Evolutionary conservation across 805 yeast genomes (phyloP).

Genomic region (Cyberlindnera nakhonratchasimensis): DNA sequence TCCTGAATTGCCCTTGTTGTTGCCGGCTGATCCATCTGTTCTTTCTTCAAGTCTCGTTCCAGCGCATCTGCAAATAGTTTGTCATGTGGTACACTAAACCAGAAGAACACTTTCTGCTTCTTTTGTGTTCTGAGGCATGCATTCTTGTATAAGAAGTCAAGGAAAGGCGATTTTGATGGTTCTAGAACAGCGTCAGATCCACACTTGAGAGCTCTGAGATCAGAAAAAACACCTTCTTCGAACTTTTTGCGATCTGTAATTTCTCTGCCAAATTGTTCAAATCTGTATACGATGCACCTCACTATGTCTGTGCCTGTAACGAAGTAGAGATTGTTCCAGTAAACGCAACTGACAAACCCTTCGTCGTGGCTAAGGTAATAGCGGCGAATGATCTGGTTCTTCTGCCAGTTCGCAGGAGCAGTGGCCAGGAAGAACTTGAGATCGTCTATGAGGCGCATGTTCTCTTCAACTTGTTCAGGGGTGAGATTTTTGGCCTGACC

Average conservation of each 20-base stretch:
- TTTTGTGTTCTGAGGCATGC: constrained; percentile 90
- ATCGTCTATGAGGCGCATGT: constrained; percentile 65
- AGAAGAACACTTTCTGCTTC: constrained; percentile 93
- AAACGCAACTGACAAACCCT: constrained; percentile 88
- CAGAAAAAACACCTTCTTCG: constrained; percentile 95
- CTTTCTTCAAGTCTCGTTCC: constrained; percentile 87
- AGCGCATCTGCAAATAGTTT: constrained; percentile 88
- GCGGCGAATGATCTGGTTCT: constrained; percentile 79
- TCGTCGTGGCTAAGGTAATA: constrained; percentile 85
- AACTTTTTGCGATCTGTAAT: constrained; percentile 87
- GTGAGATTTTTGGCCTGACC: constrained; percentile 10
- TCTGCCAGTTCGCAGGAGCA: constrained; percentile 94
- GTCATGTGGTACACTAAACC: constrained; percentile 96
- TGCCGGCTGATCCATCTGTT: constrained; percentile 53
- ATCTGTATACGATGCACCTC: constrained; percentile 82
- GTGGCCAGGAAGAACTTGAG: constrained; percentile 83
- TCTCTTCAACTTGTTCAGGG: constrained; percentile 40
- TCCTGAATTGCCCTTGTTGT: constrained; percentile 72
- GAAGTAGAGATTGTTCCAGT: constrained; percentile 86
- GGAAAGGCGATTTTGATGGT: constrained; percentile 78
- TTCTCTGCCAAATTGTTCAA: constrained; percentile 85
- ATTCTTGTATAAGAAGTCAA: constrained; percentile 80
- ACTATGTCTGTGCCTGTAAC: constrained; percentile 96
- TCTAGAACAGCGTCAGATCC: constrained; percentile 87
- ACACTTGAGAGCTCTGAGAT: constrained; percentile 78